phyloP scores from a whole-genome alignment of 129 eudicot species.

The Flaveria ramosissima region DNA sequence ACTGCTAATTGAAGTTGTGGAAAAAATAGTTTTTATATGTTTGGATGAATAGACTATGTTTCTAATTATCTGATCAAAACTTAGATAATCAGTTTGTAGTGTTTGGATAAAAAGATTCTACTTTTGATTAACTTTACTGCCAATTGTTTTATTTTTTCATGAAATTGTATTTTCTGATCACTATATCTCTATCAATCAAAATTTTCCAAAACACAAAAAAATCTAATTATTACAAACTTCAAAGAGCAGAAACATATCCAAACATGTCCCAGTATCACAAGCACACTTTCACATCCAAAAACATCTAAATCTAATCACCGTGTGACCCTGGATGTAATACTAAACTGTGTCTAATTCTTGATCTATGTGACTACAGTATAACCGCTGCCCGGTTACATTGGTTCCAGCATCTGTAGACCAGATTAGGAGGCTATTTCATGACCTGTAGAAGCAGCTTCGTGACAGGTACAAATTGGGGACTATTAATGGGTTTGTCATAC shows the following conservation, averaged over 20 bases:
- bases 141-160: not conserved
- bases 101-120: not conserved
- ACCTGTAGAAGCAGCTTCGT: slow-evolving; percentile 48
- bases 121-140: not conserved
- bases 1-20: not conserved
- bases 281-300: not conserved
- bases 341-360: slow-evolving; percentile 21
- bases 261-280: not conserved
- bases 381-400: slow-evolving; percentile 86
- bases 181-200: not conserved
- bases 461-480: slow-evolving; percentile 21
- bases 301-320: not conserved
- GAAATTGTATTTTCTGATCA: not conserved
- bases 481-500: slow-evolving; percentile 17
- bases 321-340: slow-evolving; percentile 7
- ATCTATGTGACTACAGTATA: slow-evolving; percentile 54
- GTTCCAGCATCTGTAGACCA: slow-evolving; percentile 77
- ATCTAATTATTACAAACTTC: slow-evolving; percentile 1
- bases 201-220: not conserved
- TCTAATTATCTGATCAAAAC: not conserved
- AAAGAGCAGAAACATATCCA: not conserved
- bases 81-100: not conserved
- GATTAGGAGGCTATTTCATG: slow-evolving; percentile 91
- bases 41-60: not conserved
- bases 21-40: not conserved